Evolutionary conservation across 768 basidiomycete species (phyloP).

Genomic region (Gloeostereum incarnatum): DNA sequence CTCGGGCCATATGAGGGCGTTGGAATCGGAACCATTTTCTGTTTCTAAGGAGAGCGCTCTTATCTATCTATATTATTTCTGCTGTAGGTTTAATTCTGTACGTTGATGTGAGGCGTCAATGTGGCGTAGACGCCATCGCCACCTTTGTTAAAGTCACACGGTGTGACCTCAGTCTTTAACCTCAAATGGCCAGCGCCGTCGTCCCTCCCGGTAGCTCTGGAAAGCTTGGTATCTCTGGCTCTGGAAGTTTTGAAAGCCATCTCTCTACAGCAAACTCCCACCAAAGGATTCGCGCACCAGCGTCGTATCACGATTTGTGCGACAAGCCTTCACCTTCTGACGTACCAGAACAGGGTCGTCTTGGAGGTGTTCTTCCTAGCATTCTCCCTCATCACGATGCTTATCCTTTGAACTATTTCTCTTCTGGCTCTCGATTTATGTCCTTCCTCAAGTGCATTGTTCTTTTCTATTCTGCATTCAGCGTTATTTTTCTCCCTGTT

Average conservation of each 20-base stretch:
- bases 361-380: no score
- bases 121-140: neutral
- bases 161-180: neutral
- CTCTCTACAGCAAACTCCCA: conserved; percentile 31
- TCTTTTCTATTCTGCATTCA: conserved; percentile 29
- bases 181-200: neutral
- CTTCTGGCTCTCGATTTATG: no score
- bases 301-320: no score
- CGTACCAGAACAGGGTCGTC: no score
- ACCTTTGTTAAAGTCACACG: conserved; percentile 5
- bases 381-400: no score
- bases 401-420: no score
- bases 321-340: no score
- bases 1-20: conserved; percentile 47
- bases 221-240: conserved; percentile 16
- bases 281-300: conserved; percentile 12
- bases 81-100: conserved; percentile 1
- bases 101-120: neutral
- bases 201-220: conserved; percentile 14
- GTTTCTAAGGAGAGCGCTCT: conserved; percentile 10
- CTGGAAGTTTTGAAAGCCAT: conserved; percentile 36
- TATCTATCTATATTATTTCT: neutral
- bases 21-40: conserved; percentile 38
- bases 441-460: conserved; percentile 23
- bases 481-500: conserved; percentile 28